These are phyloP conservation scores for Alternaria brassicicola DNA, from an alignment of 2,329 filamentous ascomycete species.

Conservation along the genomic window DNA sequence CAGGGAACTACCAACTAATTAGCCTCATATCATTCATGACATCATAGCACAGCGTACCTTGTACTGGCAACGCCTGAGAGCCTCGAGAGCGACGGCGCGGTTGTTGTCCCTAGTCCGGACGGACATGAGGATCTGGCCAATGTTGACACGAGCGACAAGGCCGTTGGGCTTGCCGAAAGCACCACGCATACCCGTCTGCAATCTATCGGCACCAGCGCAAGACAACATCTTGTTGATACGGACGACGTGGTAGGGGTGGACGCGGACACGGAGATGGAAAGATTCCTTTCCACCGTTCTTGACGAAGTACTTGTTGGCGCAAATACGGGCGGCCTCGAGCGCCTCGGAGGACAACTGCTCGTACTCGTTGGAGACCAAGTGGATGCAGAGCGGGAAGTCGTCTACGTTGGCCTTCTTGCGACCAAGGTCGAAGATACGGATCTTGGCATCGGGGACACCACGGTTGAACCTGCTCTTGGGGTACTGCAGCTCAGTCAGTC, in stretches of 20 bases:
- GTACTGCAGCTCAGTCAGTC: constrained; percentile 71
- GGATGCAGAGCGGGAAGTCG: constrained; percentile 97
- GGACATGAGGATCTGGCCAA: constrained; percentile 97
- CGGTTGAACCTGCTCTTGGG: constrained; percentile 99
- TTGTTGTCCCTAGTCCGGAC: constrained; percentile 95
- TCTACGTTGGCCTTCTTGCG: constrained; percentile 98
- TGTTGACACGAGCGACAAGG: constrained; percentile 99
- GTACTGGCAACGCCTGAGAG: constrained; percentile 98
- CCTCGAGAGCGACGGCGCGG: constrained; percentile 93
- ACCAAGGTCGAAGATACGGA: constrained; percentile 98
- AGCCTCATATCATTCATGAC: background rate
- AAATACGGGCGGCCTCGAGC: constrained; percentile 99
- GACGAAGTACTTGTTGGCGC: constrained; percentile 95
- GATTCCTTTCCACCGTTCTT: constrained; percentile 73
- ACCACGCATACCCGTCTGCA: constrained; percentile 99
- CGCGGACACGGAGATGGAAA: constrained; percentile 76
- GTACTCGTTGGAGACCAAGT: constrained; percentile 99
- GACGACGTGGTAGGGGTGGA: constrained; percentile 99
- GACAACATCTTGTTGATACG: constrained; percentile 99
- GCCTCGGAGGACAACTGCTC: constrained; percentile 99
- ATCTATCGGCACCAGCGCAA: constrained; percentile 99
- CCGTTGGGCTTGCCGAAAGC: constrained; percentile 99
- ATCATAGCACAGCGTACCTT: constrained; percentile 61
- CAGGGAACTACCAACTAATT: constrained; percentile 70
- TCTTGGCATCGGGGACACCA: constrained; percentile 83